Conservation (phyloP, 805 yeast genomes). For the Isabelozyma heimii region DNA sequence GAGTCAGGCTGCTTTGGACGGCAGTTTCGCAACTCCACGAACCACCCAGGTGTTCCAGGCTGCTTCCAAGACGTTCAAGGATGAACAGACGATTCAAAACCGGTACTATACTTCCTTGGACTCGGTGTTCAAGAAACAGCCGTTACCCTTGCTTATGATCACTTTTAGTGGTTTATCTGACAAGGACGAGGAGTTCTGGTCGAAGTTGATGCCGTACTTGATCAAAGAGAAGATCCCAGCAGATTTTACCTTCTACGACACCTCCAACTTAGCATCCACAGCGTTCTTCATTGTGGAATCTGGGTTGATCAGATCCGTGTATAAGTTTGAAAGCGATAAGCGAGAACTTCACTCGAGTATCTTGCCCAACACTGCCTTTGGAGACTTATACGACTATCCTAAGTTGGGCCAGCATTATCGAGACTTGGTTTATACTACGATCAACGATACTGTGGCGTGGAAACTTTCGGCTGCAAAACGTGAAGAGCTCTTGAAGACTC, state of each 20-base stretch:
- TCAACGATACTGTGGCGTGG: constrained; percentile 69
- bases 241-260: constrained; percentile 47
- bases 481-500: constrained; percentile 41
- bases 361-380: constrained; percentile 73
- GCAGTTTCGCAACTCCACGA: constrained; percentile 48
- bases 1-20: constrained; percentile 17
- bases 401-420: constrained; percentile 35
- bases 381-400: constrained; percentile 43
- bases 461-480: constrained; percentile 49
- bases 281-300: constrained; percentile 56
- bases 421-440: constrained; percentile 50
- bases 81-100: constrained; percentile 40
- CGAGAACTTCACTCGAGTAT: constrained; percentile 42
- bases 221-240: constrained; percentile 45
- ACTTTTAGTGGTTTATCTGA: constrained; percentile 60
- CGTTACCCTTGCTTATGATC: constrained; percentile 62
- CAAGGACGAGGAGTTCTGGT: constrained; percentile 58
- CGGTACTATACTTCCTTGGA: constrained; percentile 50
- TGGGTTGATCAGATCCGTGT: constrained; percentile 37
- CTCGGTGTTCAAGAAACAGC: constrained; percentile 44
- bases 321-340: constrained; percentile 37
- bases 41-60: constrained; percentile 52
- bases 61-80: constrained; percentile 44
- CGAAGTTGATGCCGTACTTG: constrained; percentile 53
- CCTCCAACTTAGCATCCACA: constrained; percentile 40